These are phyloP conservation scores for Citrus unshiu DNA, from an alignment of 345 rosid genomes.

Conservation along the genomic window DNA sequence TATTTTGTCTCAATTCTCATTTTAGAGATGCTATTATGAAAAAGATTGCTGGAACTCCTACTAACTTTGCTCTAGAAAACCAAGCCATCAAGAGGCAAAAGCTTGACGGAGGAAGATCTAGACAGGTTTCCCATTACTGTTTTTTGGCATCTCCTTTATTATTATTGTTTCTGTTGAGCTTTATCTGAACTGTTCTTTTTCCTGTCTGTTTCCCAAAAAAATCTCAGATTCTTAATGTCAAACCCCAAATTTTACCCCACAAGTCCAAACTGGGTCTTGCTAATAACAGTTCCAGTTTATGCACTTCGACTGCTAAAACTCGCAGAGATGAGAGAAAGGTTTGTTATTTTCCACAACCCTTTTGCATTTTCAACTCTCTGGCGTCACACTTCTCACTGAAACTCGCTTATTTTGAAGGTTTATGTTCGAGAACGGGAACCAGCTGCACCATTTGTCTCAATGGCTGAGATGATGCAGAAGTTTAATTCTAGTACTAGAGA, in stretches of 20 bases:
- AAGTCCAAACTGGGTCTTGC: slow-evolving; percentile 73
- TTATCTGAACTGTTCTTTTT: neutral
- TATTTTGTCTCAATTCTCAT: neutral
- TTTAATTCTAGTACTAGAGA: slow-evolving; percentile 87
- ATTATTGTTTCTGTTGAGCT: neutral
- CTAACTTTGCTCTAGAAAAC: slow-evolving; percentile 70
- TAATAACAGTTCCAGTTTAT: slow-evolving; percentile 35
- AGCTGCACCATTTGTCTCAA: slow-evolving; percentile 55
- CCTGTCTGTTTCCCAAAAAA: neutral
- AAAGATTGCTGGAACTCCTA: slow-evolving; percentile 37
- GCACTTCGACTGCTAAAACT: slow-evolving; percentile 41
- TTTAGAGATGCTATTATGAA: slow-evolving; percentile 40
- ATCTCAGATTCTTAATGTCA: slow-evolving; percentile 76
- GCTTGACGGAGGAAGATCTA: slow-evolving; percentile 85
- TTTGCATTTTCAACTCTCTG: neutral
- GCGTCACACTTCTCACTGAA: neutral
- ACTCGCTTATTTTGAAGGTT: slow-evolving; percentile 29
- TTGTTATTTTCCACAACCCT: slow-evolving; percentile 9
- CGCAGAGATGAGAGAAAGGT: slow-evolving; percentile 82
- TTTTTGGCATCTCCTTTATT: neutral
- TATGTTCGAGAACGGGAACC: slow-evolving; percentile 61
- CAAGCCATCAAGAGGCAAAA: slow-evolving; percentile 96
- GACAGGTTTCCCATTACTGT: slow-evolving; percentile 49
- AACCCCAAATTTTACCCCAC: slow-evolving; percentile 65
- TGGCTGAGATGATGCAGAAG: slow-evolving; percentile 85